phyloP scores from a whole-genome alignment of 768 basidiomycete genomes.

The Phanerodontia chrysosporium region DNA sequence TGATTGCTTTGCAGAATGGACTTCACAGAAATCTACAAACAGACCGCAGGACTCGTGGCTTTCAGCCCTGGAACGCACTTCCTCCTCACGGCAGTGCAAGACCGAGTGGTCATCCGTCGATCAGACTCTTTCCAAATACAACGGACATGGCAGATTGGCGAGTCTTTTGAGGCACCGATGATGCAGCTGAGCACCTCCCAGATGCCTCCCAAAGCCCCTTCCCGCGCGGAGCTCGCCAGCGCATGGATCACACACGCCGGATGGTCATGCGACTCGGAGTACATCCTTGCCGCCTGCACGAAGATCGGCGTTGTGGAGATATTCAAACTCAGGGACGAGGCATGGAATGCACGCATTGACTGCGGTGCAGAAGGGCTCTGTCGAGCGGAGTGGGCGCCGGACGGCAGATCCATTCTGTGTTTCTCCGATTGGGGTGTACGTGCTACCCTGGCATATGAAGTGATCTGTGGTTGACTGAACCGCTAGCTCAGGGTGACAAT shows the following conservation, averaged over 20 bases:
- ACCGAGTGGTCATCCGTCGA: constrained; percentile 78
- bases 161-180: constrained; percentile 37
- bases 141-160: constrained; percentile 70
- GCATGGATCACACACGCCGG: constrained; percentile 63
- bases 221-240: constrained; percentile 12
- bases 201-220: constrained; percentile 7
- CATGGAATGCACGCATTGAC: constrained; percentile 75
- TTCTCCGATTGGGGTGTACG: constrained; percentile 94
- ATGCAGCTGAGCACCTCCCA: not conserved
- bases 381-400: constrained; percentile 88
- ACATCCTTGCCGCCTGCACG: constrained; percentile 77
- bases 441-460: constrained; percentile 13
- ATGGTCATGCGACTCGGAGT: constrained; percentile 89
- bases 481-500: constrained; percentile 77
- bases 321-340: constrained; percentile 75
- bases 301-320: constrained; percentile 69
- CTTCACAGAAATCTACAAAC: constrained; percentile 83
- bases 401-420: constrained; percentile 77
- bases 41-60: constrained; percentile 58
- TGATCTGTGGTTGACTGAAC: not conserved
- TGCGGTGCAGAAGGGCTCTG: constrained; percentile 81
- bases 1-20: constrained; percentile 72
- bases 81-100: constrained; percentile 73
- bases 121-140: constrained; percentile 82
- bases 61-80: constrained; percentile 90